Base-by-base conservation (phyloP, 192 early-diverging fungal genomes). In the Rhizophagus sp. region DNA sequence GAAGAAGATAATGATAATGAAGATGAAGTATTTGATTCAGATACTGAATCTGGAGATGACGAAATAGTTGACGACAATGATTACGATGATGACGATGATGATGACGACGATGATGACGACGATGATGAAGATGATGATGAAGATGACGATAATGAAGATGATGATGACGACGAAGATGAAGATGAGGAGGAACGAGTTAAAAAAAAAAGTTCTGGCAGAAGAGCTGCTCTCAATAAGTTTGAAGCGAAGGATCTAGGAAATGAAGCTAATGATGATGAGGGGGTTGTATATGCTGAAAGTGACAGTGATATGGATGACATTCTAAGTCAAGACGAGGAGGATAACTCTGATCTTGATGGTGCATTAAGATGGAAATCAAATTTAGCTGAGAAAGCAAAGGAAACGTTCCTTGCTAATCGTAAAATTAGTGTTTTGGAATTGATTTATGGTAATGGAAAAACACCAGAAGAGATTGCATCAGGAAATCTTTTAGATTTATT, bases 391-490 rank as follows among this genome's bases (percentile, higher is more conserved):
- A 91, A 90, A 80, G 94, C 91, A 9, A 84, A 86, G 36, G 81
- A 87, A 12, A 84, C 85, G 24, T 94, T 91, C 81, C 75, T 82
- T 39, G 81, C 84, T 11, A 85, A 83, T 78, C 86, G 89, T 34
- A 92, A 95, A 24, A 84, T 93, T 72, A 96, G 96, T 75, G 82
- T 98, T 61, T 96, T 97, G 96, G 90, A 95, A 44, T 81, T 97
- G 0, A 94, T 99, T 39, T 99, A 99, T 81, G 91, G 92, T 30
- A 77, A 83, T 9, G 79, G 80, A 39, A 87, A 88, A n/a, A 79
- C 86, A 1, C 83, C 89, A 2, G 88, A 93, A 27, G 82, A 88
- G 36, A 89, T 88, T 47, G 78, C 79, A 22, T 49, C 74, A 5
- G 83, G 85, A n/a, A 76, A 88, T 15, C 81, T 85, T 34, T 79